These are phyloP conservation scores for Coemansia nantahalensis DNA, from an alignment of 192 early-diverging fungal species.

Conservation along the genomic window DNA sequence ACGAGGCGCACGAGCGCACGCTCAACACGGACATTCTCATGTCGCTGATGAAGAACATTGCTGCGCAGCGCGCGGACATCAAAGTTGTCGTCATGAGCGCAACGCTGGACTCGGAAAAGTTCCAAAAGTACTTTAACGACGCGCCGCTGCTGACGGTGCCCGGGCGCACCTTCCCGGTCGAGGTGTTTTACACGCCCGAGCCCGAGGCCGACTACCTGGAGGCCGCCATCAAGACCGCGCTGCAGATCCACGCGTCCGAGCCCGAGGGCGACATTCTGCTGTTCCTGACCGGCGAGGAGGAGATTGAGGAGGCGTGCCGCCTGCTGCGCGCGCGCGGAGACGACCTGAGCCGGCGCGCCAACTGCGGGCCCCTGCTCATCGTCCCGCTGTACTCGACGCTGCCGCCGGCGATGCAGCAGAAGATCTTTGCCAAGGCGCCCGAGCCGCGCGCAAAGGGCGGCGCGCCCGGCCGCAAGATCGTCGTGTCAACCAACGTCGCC, in stretches of 20 bases:
- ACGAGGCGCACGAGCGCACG: conserved; percentile 99
- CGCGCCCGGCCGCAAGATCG: conserved; percentile 90
- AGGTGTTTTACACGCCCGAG: conserved; percentile 96
- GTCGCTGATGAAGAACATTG: conserved; percentile 95
- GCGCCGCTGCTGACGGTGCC: conserved; percentile 91
- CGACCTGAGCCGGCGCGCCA: conserved; percentile 58
- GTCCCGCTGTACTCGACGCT: conserved; percentile 91
- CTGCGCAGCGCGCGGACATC: conserved; percentile 71
- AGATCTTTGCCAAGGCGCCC: conserved; percentile 92
- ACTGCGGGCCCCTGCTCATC: conserved; percentile 78
- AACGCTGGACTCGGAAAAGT: conserved; percentile 97
- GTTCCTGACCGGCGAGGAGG: conserved; percentile 98
- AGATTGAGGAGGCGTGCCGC: conserved; percentile 94
- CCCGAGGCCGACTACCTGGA: conserved; percentile 98
- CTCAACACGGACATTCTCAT: conserved; percentile 96
- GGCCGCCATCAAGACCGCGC: conserved; percentile 89
- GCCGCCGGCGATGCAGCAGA: conserved; percentile 86
- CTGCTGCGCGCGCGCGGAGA: conserved; percentile 79
- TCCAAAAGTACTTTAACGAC: conserved; percentile 97
- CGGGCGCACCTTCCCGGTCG: conserved; percentile 98
- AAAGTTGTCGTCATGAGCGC: conserved; percentile 97
- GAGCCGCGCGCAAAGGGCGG: conserved; percentile 73
- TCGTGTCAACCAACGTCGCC: conserved; percentile 97
- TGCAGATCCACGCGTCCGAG: conserved; percentile 93
- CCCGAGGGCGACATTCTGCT: conserved; percentile 95